Base-by-base conservation (phyloP, 2,329 filamentous ascomycete species). In the Pseudogymnoascus sp. region DNA sequence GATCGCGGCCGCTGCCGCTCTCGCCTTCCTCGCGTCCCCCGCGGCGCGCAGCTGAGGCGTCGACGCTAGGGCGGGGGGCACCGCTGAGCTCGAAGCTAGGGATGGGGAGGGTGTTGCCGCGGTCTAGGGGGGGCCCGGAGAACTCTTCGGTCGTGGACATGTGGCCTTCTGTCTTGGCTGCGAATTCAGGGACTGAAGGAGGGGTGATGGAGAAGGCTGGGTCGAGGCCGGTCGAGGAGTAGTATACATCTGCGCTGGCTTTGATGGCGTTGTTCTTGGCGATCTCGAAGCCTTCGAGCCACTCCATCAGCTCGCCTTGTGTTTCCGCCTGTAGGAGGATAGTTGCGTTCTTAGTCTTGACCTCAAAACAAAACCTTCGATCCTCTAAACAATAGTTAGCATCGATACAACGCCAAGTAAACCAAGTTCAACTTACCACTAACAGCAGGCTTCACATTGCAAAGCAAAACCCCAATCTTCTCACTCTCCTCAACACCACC, bases 271-370 rank as follows among this genome's bases (percentile, higher is more conserved):
- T 91, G 69, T 93, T 91, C 77, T 99, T 99, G 62, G 93, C 93
- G 15, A 93, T 85, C 69, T 99, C 93, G 70, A 99, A 97, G 0
- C 93, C 88, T 67, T 90, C 86, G 63, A 99, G 86, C 95, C 95
- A 99, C 70, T 96, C 90, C 64, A 90, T 92, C n/a, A 99, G 83
- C 72, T 97, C 91, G 60, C 79, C 80, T 73, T 99, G 95, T 0
- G 91, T 96, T 74, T 99, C 95, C 4, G 93, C 90, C 76, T 99
- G 95, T 2, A 99, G 80, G 64, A 97, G 79, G 67, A 96, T 87
- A 60, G 88, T 95, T 66, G 90, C 90, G 71, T 91, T 96, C 75
- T 97, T 99, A 2, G 95, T 99, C 80, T 97, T 99, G 71, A 99
- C 89, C 76, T 99, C 95, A 71, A 99, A 97, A 74, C 95, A 97